These are phyloP conservation scores for Ormosia emarginata DNA, from an alignment of 306 rosid genomes.

Conservation along the genomic window DNA sequence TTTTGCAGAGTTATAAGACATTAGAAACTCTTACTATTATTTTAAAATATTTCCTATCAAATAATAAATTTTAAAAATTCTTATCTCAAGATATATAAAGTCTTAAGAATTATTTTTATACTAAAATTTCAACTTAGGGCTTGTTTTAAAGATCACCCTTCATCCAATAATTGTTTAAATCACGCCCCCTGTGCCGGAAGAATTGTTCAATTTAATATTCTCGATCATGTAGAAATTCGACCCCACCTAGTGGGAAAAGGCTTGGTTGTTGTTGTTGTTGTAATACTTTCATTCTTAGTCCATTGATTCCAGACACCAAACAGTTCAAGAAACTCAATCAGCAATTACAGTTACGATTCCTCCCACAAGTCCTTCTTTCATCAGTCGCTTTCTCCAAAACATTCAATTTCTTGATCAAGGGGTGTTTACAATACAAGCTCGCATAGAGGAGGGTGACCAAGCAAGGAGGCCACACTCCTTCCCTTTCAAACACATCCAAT, in stretches of 20 bases:
- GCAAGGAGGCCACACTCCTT: neutral
- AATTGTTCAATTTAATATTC: neutral
- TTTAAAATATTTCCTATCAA: neutral
- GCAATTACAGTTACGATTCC: neutral
- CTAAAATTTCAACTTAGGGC: neutral
- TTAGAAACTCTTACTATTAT: neutral
- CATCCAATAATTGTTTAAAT: neutral
- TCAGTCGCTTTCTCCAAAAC: neutral
- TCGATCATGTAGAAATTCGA: too few relatives aligned
- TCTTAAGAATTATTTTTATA: neutral
- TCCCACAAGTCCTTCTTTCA: neutral
- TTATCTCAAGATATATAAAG: neutral
- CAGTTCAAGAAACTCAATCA: neutral
- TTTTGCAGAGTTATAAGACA: neutral
- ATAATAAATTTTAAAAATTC: neutral
- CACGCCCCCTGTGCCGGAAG: neutral
- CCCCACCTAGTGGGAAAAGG: too few relatives aligned
- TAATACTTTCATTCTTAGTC: neutral
- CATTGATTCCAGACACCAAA: neutral
- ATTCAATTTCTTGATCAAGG: neutral
- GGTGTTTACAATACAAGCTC: neutral
- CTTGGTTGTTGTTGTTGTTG: too few relatives aligned
- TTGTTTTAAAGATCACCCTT: neutral
- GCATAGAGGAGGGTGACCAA: too few relatives aligned
- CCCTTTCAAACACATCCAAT: neutral